Evolutionary conservation across 768 basidiomycete genomes (phyloP).

Genomic region (Postia placenta): DNA sequence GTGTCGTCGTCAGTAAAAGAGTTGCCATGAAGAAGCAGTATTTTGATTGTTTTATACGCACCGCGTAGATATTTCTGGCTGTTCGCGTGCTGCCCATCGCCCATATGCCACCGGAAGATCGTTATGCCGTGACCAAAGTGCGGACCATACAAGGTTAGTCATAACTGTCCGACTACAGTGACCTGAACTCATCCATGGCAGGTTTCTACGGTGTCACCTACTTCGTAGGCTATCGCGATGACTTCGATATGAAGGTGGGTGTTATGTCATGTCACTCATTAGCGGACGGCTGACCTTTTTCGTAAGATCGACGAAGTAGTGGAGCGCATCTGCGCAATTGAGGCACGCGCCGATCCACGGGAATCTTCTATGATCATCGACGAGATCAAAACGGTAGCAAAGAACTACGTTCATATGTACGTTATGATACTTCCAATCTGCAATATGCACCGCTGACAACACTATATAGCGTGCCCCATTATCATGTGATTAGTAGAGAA

Average conservation of each 20-base stretch:
- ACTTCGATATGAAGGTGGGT: constrained; percentile 41
- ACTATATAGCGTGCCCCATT: constrained; percentile 46
- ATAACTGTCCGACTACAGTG: not conserved
- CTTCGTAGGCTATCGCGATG: constrained; percentile 58
- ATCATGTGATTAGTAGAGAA: constrained; percentile 42
- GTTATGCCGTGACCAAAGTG: constrained; percentile 54
- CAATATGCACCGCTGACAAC: not conserved
- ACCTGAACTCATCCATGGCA: constrained; percentile 9
- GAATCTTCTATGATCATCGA: constrained; percentile 26
- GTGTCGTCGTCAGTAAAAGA: constrained; percentile 45
- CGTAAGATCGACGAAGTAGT: constrained; percentile 39
- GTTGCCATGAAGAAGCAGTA: not conserved
- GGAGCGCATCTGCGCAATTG: constrained; percentile 43
- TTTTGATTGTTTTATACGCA: not conserved
- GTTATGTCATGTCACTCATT: not conserved
- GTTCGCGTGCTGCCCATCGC: constrained; percentile 47
- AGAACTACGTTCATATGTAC: constrained; percentile 51
- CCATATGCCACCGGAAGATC: constrained; percentile 41
- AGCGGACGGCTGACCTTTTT: not conserved
- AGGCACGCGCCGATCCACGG: constrained; percentile 33
- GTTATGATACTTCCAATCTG: constrained; percentile 15
- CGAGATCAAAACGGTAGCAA: constrained; percentile 36
- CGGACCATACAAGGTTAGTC: constrained; percentile 43
- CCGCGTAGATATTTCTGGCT: constrained; percentile 54
- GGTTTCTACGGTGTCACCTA: constrained; percentile 60